Evolutionary conservation across 768 basidiomycete genomes (phyloP).

Genomic region (Leccinum subtestaceum): DNA sequence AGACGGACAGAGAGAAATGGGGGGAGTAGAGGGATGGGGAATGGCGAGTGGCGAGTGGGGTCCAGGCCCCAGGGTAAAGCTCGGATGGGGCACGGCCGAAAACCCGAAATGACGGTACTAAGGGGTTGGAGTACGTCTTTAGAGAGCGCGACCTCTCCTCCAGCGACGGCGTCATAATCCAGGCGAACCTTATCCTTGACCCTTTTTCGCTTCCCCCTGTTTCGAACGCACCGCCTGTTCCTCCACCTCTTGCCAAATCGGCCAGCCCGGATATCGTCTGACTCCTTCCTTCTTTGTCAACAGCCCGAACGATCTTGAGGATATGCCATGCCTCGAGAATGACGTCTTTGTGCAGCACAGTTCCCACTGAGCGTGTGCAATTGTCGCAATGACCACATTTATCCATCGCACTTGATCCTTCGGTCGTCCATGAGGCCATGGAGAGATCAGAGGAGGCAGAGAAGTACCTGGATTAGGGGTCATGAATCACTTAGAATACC

Average conservation of each 20-base stretch:
- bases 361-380: slow-evolving; percentile 59
- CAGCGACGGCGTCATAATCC: slow-evolving; percentile 58
- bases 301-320: slow-evolving; percentile 54
- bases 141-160: slow-evolving; percentile 60
- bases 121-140: slow-evolving; percentile 55
- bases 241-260: slow-evolving; percentile 63
- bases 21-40: neutral
- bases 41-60: neutral
- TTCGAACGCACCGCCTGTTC: slow-evolving; percentile 47
- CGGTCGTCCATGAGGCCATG: slow-evolving; percentile 70
- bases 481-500: slow-evolving; percentile 5
- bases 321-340: slow-evolving; percentile 79
- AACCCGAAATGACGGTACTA: neutral
- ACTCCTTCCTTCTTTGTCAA: slow-evolving; percentile 48
- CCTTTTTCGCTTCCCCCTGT: slow-evolving; percentile 37
- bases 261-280: slow-evolving; percentile 67
- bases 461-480: slow-evolving; percentile 60
- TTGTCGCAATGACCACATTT: slow-evolving; percentile 94
- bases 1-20: neutral
- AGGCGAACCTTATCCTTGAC: slow-evolving; percentile 49
- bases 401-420: slow-evolving; percentile 54
- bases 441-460: slow-evolving; percentile 71
- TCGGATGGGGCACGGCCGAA: slow-evolving; percentile 1
- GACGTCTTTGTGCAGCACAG: slow-evolving; percentile 58
- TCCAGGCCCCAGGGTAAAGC: too few species aligned